Evolutionary conservation across 192 early-diverging fungal genomes (phyloP).

Genomic region (Piromyces sp.): DNA sequence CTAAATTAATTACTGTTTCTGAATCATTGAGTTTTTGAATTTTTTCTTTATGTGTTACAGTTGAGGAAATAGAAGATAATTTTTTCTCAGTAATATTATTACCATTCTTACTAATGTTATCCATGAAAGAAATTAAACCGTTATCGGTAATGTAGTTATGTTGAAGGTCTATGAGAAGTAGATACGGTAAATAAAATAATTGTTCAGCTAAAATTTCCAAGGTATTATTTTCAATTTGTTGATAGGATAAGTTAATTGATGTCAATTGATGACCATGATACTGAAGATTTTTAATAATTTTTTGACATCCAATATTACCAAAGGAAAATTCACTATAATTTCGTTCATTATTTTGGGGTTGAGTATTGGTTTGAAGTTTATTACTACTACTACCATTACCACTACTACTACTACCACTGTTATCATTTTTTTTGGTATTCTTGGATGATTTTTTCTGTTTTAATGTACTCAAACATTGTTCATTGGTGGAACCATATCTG

Average conservation of each 20-base stretch:
- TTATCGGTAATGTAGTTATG: background rate
- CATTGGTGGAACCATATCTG: too few relatives aligned
- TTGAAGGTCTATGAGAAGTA: background rate
- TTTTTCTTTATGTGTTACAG: too few relatives aligned
- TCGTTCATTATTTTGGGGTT: too few relatives aligned
- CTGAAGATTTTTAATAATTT: background rate
- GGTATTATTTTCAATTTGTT: background rate
- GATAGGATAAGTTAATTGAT: background rate
- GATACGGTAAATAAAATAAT: background rate
- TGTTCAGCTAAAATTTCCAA: background rate
- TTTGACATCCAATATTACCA: background rate
- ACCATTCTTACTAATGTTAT: background rate
- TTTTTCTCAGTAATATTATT: background rate
- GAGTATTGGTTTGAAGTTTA: too few relatives aligned
- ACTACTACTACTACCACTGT: too few relatives aligned
- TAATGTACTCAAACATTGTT: too few relatives aligned
- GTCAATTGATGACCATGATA: background rate
- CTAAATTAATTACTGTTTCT: background rate
- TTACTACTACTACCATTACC: too few relatives aligned
- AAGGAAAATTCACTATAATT: background rate
- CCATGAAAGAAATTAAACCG: background rate
- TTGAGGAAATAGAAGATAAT: too few relatives aligned
- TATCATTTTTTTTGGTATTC: too few relatives aligned
- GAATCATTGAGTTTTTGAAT: background rate
- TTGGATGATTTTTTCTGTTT: too few relatives aligned